phyloP scores from a whole-genome alignment of 768 basidiomycete species.

The Leccinellum rugosiceps region DNA sequence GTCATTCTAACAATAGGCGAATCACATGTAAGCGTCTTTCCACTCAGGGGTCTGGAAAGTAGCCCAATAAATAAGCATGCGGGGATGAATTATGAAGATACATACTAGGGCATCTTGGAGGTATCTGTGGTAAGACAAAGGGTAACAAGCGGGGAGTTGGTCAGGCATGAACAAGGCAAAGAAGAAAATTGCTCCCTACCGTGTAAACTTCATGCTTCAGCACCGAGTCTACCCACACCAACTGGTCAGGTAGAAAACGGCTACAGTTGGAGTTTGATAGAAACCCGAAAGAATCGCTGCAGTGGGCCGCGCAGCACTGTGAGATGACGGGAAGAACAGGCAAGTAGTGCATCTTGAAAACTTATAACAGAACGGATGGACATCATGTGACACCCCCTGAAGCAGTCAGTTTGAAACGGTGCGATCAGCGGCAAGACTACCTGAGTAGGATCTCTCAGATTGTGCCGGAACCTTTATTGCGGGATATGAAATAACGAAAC shows the following conservation, averaged over 20 bases:
- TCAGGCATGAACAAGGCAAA: not conserved
- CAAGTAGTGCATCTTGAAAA: slow-evolving; percentile 6
- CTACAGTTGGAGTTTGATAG: not conserved
- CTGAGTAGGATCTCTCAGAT: not conserved
- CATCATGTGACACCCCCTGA: not conserved
- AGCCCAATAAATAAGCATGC: not conserved
- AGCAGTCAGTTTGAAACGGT: slow-evolving; percentile 14
- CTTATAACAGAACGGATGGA: not conserved
- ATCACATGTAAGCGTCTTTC: slow-evolving; percentile 34
- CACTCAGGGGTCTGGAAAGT: slow-evolving; percentile 61
- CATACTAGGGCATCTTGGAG: slow-evolving; percentile 38
- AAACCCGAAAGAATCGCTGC: not conserved
- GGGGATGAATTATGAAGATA: not conserved
- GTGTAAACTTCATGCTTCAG: slow-evolving; percentile 54
- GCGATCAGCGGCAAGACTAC: not conserved
- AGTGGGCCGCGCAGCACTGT: not conserved
- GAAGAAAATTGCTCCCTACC: slow-evolving; percentile 33
- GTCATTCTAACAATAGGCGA: not conserved
- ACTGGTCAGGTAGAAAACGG: not conserved
- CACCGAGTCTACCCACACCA: not conserved
- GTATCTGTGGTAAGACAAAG: slow-evolving; percentile 42
- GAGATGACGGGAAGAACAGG: slow-evolving; percentile 14
- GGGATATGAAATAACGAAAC: not conserved
- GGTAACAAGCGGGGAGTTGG: not conserved
- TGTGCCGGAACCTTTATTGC: not conserved